These are phyloP conservation scores for Pestalotiopsis sp. DNA, from an alignment of 2,329 filamentous ascomycete genomes.

Conservation along the genomic window DNA sequence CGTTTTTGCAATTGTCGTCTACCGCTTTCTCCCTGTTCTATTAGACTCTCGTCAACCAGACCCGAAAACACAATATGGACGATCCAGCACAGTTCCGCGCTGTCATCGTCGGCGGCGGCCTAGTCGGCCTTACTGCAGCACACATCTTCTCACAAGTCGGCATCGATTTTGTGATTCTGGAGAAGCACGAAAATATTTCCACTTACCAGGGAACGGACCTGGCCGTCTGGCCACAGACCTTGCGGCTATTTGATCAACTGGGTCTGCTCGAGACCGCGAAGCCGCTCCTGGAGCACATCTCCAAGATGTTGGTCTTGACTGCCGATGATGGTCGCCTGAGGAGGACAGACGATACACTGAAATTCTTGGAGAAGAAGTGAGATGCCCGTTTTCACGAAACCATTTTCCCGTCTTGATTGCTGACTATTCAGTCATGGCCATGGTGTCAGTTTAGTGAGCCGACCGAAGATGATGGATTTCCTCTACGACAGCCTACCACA, in stretches of 20 bases:
- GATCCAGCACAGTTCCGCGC: slow-evolving; percentile 15
- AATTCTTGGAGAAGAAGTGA: background rate
- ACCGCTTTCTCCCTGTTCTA: background rate
- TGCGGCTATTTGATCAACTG: background rate
- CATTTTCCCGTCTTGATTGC: background rate
- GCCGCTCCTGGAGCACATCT: background rate
- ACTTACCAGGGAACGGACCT: background rate
- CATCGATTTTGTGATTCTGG: slow-evolving; percentile 40
- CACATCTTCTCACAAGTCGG: slow-evolving; percentile 26
- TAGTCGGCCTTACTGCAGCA: slow-evolving; percentile 27
- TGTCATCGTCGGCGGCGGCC: slow-evolving; percentile 27
- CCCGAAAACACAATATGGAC: background rate
- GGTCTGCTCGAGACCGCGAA: background rate
- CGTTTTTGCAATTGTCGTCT: no score
- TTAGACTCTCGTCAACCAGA: background rate
- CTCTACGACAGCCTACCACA: background rate
- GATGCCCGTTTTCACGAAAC: background rate
- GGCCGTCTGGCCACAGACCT: slow-evolving; percentile 4
- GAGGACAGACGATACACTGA: background rate
- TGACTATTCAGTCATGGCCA: background rate
- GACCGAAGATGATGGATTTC: background rate
- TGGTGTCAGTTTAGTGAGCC: background rate
- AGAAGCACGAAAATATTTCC: slow-evolving; percentile 17
- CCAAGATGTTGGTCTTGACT: background rate
- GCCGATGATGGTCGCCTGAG: background rate